Conservation (phyloP, 805 yeast species). For the Cephaloascus fragrans region DNA sequence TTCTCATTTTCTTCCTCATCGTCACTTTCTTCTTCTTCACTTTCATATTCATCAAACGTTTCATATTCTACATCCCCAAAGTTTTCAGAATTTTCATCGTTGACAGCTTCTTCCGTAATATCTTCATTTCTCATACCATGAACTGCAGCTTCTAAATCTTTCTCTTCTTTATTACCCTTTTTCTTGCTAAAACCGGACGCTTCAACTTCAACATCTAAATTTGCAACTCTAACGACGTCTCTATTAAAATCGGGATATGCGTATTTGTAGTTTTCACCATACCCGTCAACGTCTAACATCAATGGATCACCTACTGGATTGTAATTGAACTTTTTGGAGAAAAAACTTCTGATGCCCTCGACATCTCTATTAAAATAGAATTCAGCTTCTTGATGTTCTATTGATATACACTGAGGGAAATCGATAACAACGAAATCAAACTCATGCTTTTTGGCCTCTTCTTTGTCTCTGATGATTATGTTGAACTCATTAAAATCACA, state of each 20-base stretch:
- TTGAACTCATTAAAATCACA: constrained; percentile 98
- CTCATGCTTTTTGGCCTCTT: constrained; percentile 37
- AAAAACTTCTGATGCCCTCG: constrained; percentile 78
- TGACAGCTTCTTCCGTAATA: constrained; percentile 27
- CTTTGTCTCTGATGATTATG: constrained; percentile 69
- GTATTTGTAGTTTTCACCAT: constrained; percentile 67
- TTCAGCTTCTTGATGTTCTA: constrained; percentile 83
- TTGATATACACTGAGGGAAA: constrained; percentile 96
- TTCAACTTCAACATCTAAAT: constrained; percentile 75
- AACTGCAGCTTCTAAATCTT: constrained; percentile 72
- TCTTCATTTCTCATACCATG: constrained; percentile 46
- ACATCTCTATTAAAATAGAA: constrained; percentile 88
- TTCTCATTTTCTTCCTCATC: constrained; percentile 34
- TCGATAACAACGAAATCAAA: constrained; percentile 85
- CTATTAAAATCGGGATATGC: constrained; percentile 73
- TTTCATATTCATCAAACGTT: constrained; percentile 21
- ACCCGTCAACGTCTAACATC: constrained; percentile 73
- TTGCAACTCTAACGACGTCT: constrained; percentile 60
- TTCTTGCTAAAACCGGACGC: constrained; percentile 75
- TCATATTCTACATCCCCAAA: constrained; percentile 20
- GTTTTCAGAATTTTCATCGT: constrained; percentile 32
- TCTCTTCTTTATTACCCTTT: constrained; percentile 27
- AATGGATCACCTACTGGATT: constrained; percentile 56
- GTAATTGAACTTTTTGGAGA: constrained; percentile 68
- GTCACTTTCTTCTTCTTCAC: constrained; percentile 23